Base-by-base conservation (phyloP, 2,329 filamentous ascomycete species). In the Arthrobotrys pseudoclavata region DNA sequence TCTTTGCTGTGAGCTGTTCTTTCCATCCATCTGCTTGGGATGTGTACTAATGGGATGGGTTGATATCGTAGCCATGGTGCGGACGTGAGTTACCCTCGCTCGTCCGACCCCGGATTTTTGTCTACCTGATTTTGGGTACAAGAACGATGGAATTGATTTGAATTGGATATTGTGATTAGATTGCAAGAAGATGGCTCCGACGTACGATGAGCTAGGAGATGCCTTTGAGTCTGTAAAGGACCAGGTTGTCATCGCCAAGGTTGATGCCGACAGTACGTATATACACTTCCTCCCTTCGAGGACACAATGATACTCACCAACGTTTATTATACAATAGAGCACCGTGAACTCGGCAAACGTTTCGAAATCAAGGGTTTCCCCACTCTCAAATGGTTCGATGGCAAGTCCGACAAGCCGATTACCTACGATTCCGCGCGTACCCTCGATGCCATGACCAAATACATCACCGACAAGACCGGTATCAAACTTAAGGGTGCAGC, bases 311-410 rank as follows among this genome's bases (percentile, higher is more conserved):
- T 69, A 57, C 20, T 55, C 18, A 66, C 42, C 22, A 4, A 45
- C 18, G 7, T 24, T 42, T 15, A 22, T 13, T 15, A 20, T 5
- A 29, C 12, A 24, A 26, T 45, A 82, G 81, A 91, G 72, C 91
- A 99, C 87, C 92, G 91, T 84, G 86, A 89, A 18, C 87, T 99
- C 79, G 95, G 94, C 81, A 92, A 92, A 87, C 88, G 90, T 80
- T 98, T 94, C 82, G 93, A 92, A 50, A 89, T 99, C 60, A 91
- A 96, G 85, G 96, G 96, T 20, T 99, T 98, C 87, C 96, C 96
- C 20, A 99, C 96, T 0, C 86, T 99, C 82, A 99, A 99, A 86
- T 99, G 89, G 88, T 99, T 99, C 82, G 94, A 98, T 85, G 96
- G 96, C 81, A 96, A 96, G 88, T 95, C 91, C 83, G 90, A 93